phyloP scores from a whole-genome alignment of 345 rosid genomes.

The Eucalyptus polyanthemos region DNA sequence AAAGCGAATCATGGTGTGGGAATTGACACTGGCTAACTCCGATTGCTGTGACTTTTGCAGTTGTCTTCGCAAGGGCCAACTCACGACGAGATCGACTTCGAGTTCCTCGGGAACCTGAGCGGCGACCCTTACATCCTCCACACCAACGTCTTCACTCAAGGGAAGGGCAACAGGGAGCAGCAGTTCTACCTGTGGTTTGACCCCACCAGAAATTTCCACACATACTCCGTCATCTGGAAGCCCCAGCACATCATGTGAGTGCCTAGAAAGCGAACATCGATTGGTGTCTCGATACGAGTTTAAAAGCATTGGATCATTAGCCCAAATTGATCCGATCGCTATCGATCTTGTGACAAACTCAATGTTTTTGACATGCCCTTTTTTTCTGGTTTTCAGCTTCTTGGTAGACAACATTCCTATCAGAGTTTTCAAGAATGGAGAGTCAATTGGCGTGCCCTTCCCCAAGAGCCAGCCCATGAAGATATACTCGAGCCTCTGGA shows the following conservation, averaged over 20 bases:
- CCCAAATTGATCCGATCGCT: background rate
- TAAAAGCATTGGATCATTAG: background rate
- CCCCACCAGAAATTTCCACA: conserved; percentile 41
- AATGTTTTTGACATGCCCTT: background rate
- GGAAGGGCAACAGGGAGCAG: conserved; percentile 56
- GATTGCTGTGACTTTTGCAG: conserved; percentile 1
- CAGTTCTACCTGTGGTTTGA: conserved; percentile 62
- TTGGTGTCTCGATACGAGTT: background rate
- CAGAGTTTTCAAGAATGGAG: conserved; percentile 47
- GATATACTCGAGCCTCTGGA: conserved; percentile 48
- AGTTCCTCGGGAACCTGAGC: conserved; percentile 47
- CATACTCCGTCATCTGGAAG: conserved; percentile 47
- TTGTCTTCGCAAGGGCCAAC: conserved; percentile 47
- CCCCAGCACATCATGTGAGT: conserved; percentile 36
- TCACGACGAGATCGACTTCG: conserved; percentile 57
- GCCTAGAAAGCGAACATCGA: background rate
- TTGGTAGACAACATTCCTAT: conserved; percentile 40
- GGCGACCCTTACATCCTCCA: conserved; percentile 62
- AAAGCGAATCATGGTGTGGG: background rate
- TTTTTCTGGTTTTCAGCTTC: conserved; percentile 5
- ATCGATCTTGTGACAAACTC: background rate
- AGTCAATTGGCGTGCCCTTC: conserved; percentile 26
- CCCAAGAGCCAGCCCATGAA: conserved; percentile 44
- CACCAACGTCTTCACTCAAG: conserved; percentile 43
- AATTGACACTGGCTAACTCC: background rate